Conservation (phyloP, 306 rosid species). For the Corylus americana region DNA sequence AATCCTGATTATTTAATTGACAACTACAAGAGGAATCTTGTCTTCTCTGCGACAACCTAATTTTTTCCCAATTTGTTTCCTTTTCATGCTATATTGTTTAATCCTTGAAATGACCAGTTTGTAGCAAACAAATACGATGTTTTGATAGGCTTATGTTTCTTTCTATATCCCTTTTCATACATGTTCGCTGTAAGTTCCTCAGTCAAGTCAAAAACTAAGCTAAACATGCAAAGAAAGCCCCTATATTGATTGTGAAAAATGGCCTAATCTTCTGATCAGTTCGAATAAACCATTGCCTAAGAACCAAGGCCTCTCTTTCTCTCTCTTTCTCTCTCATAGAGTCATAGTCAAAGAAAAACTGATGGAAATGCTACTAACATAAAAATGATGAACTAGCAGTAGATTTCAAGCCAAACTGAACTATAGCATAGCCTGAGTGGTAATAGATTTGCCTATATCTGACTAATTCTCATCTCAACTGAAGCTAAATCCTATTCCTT, state of each 20-base stretch:
- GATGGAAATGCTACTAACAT: constrained; percentile 27
- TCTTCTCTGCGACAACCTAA: too few species aligned
- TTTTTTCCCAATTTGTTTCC: not conserved
- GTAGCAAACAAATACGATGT: not conserved
- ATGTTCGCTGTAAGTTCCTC: not conserved
- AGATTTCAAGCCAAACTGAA: constrained; percentile 34
- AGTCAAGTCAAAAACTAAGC: not conserved
- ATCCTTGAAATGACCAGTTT: not conserved
- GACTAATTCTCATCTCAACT: constrained; percentile 24
- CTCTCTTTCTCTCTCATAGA: constrained; percentile 17
- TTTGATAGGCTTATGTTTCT: not conserved
- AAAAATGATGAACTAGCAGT: constrained; percentile 25
- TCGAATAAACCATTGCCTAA: constrained; percentile 5
- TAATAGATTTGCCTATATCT: constrained; percentile 6
- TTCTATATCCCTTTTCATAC: not conserved
- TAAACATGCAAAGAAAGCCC: constrained; percentile 8
- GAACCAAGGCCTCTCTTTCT: constrained; percentile 18
- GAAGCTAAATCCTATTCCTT: constrained; percentile 10
- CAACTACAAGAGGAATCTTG: not conserved
- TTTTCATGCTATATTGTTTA: not conserved
- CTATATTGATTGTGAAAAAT: not conserved
- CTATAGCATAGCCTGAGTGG: constrained; percentile 29
- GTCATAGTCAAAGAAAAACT: not conserved
- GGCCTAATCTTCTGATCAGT: not conserved
- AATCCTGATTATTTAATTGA: not conserved